These are phyloP conservation scores for Nannizziopsis barbatae DNA, from an alignment of 2,329 filamentous ascomycete species.

Conservation along the genomic window DNA sequence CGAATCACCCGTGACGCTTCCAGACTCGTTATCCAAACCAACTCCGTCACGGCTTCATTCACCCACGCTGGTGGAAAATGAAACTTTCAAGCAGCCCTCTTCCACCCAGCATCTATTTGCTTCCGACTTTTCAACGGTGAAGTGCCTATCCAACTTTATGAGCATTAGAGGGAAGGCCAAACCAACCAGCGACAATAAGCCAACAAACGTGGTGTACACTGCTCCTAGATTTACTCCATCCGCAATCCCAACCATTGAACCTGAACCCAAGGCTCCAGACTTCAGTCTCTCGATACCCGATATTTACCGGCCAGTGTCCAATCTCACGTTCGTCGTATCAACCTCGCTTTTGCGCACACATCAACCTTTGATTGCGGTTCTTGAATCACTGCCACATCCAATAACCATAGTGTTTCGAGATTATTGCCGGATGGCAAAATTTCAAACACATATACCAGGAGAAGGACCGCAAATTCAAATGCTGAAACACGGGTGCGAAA, in stretches of 20 bases:
- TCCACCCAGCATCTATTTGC: neutral
- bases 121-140: slow-evolving; percentile 30
- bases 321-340: slow-evolving; percentile 20
- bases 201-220: neutral
- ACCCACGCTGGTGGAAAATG: too few species aligned
- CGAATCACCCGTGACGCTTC: too few species aligned
- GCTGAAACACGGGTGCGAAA: too few species aligned
- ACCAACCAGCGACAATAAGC: neutral
- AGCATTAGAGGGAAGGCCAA: slow-evolving; percentile 33
- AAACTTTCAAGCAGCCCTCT: too few species aligned
- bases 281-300: slow-evolving; percentile 1
- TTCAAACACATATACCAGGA: too few species aligned
- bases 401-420: slow-evolving; percentile 20
- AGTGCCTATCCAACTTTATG: slow-evolving; percentile 43
- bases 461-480: too few species aligned
- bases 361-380: slow-evolving; percentile 13
- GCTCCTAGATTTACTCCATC: neutral
- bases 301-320: slow-evolving; percentile 16
- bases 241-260: neutral
- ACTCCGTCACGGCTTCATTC: too few species aligned
- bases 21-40: too few species aligned
- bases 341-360: slow-evolving; percentile 22
- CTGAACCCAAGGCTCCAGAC: neutral
- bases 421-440: slow-evolving; percentile 4
- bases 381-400: slow-evolving; percentile 13